Evolutionary conservation across 2,329 filamentous ascomycete genomes (phyloP).

Genomic region (Exophiala viscosa): DNA sequence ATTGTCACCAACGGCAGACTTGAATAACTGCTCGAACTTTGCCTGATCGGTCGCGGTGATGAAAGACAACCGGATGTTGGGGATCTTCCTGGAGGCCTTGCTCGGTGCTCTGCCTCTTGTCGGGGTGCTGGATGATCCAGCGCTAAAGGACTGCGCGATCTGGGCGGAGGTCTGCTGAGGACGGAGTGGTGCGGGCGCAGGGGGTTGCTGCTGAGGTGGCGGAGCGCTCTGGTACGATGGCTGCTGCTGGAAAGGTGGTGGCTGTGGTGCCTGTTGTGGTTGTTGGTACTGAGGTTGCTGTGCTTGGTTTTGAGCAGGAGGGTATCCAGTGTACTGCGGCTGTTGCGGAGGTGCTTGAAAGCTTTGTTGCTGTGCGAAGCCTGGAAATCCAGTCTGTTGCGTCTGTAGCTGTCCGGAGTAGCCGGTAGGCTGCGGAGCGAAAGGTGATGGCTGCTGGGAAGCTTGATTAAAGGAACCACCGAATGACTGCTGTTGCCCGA

Average conservation of each 20-base stretch:
- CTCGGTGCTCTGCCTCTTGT: conserved; percentile 61
- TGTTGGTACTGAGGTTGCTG: conserved; percentile 53
- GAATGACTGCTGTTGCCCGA: conserved; percentile 54
- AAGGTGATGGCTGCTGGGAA: conserved; percentile 56
- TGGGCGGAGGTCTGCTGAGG: conserved; percentile 59
- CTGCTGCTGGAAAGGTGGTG: conserved; percentile 62
- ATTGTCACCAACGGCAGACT: conserved; percentile 80
- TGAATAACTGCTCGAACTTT: conserved; percentile 97
- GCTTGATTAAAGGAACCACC: conserved; percentile 46
- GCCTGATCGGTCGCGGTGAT: conserved; percentile 92
- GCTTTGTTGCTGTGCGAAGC: conserved; percentile 44
- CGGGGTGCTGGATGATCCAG: conserved; percentile 47
- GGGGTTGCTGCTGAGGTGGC: conserved; percentile 48
- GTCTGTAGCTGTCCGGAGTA: conserved; percentile 57
- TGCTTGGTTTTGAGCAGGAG: conserved; percentile 40
- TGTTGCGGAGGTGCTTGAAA: conserved; percentile 51
- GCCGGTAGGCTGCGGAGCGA: conserved; percentile 54
- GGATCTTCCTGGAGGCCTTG: conserved; percentile 66
- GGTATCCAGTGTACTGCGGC: conserved; percentile 59
- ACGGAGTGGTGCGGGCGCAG: conserved; percentile 50
- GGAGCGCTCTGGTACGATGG: conserved; percentile 42
- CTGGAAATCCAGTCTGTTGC: conserved; percentile 65
- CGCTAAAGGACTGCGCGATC: conserved; percentile 61
- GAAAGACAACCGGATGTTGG: conserved; percentile 90
- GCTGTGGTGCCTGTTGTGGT: conserved; percentile 44